phyloP scores from a whole-genome alignment of 2,329 filamentous ascomycete species.

The Karstenula rhodostoma region DNA sequence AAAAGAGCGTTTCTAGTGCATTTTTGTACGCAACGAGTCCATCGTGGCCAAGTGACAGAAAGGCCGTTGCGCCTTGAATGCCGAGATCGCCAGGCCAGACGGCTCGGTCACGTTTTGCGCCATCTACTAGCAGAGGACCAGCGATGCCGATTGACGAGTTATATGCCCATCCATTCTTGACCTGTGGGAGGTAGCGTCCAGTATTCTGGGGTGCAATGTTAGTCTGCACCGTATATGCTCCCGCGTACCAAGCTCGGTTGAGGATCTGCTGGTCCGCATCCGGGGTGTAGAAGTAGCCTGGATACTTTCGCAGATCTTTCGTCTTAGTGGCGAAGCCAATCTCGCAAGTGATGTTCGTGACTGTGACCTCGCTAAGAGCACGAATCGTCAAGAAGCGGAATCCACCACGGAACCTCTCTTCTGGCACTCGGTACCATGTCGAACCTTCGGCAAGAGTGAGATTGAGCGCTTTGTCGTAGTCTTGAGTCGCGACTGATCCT shows the following conservation, averaged over 20 bases:
- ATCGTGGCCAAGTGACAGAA: slow-evolving; percentile 18
- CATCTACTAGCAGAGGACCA: slow-evolving; percentile 48
- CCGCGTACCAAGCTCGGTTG: slow-evolving; percentile 61
- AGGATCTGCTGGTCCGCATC: slow-evolving; percentile 61
- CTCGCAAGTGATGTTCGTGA: slow-evolving; percentile 35
- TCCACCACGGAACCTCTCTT: slow-evolving; percentile 25
- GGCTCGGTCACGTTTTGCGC: slow-evolving; percentile 50
- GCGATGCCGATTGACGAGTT: slow-evolving; percentile 46
- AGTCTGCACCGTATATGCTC: slow-evolving; percentile 52
- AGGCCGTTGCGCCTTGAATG: slow-evolving; percentile 23
- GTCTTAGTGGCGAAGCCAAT: slow-evolving; percentile 58
- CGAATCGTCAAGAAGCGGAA: slow-evolving; percentile 26
- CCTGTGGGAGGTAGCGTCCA: slow-evolving; percentile 37
- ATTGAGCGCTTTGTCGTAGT: slow-evolving; percentile 24
- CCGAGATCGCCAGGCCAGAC: slow-evolving; percentile 45
- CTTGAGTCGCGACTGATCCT: slow-evolving; percentile 19
- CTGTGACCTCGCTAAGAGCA: slow-evolving; percentile 13
- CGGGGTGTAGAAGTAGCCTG: slow-evolving; percentile 62
- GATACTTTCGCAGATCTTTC: slow-evolving; percentile 60
- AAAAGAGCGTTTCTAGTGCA: slow-evolving; percentile 28
- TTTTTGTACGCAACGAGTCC: slow-evolving; percentile 25
- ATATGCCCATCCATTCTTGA: slow-evolving; percentile 43
- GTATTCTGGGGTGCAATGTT: slow-evolving; percentile 46
- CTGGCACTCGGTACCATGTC: slow-evolving; percentile 18
- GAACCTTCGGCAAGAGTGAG: slow-evolving; percentile 13